Evolutionary conservation across 805 yeast genomes (phyloP), one percentile per base, ranked within the genome.

Genomic region (Saturnispora zaruensis): DNA sequence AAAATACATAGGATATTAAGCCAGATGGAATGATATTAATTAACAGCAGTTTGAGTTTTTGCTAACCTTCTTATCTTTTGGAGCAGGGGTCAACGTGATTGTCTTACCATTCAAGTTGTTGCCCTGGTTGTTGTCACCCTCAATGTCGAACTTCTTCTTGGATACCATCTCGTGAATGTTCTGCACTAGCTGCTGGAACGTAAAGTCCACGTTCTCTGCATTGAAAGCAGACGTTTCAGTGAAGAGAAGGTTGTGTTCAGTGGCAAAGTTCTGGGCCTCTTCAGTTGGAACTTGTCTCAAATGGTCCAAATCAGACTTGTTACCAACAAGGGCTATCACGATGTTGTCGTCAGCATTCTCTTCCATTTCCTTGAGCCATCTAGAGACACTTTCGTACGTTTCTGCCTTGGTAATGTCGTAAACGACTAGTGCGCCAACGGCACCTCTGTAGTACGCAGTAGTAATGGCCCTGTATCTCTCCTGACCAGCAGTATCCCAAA

Each of bases 401-500:
- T 84, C 89, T 13, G 90, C 78, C 73, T 91, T 91, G 53, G 96
- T 81, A 61, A 91, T 91, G 71, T 91, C 99, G 69, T 91, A 91
- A 55, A 91, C 96, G 51, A 91, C 84, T 61, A 91, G 76, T 4
- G 98, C 98, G 53, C 99, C 99, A 49, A 90, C 96, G 1, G 99
- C 98, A 40, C 98, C 99, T 65, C 99, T 79, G 68, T 91, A 91
- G 71, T 91, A 91, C 5, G 98, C 98, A 51, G 93, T 82, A 30
- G 99, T 93, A 67, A 91, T 91, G 42, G 99, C 98, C 61, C 99
- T 81, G 74, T 93, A 91, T 67, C 99, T 81, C 69, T 91, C 99
- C 73, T 91, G 99, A 54, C 99, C 99, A 2, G 99, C 99, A 34
- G 99, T 91, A 69, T 91, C 99, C 99, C 99, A 91, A 59, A 89